These are phyloP conservation scores for Musa acuminata DNA, from an alignment of 176 grass and related monocot genomes.

Conservation along the genomic window DNA sequence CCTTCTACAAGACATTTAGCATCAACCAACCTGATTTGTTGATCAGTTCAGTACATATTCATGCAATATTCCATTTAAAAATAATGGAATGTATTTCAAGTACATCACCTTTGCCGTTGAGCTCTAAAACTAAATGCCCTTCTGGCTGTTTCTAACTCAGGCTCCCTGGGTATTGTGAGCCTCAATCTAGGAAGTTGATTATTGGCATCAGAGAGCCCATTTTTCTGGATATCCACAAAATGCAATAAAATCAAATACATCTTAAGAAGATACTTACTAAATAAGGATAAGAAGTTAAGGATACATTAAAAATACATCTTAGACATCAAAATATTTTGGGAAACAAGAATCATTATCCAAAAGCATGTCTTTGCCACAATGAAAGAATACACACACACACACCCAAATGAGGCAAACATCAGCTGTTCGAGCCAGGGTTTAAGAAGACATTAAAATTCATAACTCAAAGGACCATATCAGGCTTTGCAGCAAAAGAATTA, in stretches of 20 bases:
- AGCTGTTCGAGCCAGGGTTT: not conserved
- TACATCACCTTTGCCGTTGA: conserved; percentile 9
- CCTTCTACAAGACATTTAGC: not conserved
- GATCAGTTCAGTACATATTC: not conserved
- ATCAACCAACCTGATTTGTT: not conserved
- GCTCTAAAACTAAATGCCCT: conserved; percentile 3
- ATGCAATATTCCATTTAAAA: not conserved
- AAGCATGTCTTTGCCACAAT: too few species aligned
- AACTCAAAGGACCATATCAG: not conserved
- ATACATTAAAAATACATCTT: not conserved
- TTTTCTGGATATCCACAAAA: not conserved
- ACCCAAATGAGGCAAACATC: not conserved
- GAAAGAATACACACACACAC: not conserved
- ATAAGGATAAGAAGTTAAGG: not conserved
- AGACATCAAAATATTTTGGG: not conserved
- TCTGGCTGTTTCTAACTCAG: conserved; percentile 9
- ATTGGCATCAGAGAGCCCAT: not conserved
- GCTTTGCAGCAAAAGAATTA: not conserved
- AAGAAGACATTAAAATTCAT: not conserved
- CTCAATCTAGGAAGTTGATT: not conserved
- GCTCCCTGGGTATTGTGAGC: conserved; percentile 12
- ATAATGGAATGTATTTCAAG: not conserved
- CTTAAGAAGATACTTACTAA: not conserved
- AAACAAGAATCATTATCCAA: too few species aligned
- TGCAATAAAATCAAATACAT: not conserved